These are phyloP conservation scores for Aspergillus neotritici DNA, from an alignment of 2,329 filamentous ascomycete genomes.

Conservation along the genomic window DNA sequence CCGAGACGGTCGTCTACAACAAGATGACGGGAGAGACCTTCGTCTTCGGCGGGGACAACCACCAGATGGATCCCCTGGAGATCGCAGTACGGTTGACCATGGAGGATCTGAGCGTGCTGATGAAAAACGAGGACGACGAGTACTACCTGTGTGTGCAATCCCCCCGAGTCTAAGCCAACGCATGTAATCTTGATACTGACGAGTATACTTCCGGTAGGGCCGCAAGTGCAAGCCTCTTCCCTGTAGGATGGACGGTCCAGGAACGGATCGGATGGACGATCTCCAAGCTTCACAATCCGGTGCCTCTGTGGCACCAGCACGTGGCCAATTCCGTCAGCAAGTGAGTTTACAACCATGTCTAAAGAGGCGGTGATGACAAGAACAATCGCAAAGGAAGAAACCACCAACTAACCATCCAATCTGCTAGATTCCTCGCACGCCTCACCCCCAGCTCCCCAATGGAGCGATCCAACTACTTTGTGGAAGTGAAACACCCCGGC, in stretches of 20 bases:
- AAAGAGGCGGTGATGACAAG: background rate
- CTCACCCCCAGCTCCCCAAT: conserved; percentile 41
- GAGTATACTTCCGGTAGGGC: conserved; percentile 26
- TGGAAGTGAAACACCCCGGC: conserved; percentile 42
- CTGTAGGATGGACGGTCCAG: conserved; percentile 48
- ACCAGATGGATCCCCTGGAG: conserved; percentile 43
- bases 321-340: conserved; percentile 40
- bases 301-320: conserved; percentile 48
- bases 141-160: conserved; percentile 42
- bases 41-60: conserved; percentile 29
- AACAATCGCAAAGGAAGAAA: background rate
- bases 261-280: conserved; percentile 47
- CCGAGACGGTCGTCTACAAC: conserved; percentile 36
- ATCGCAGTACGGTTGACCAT: conserved; percentile 45
- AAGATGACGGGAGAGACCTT: conserved; percentile 43
- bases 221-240: conserved; percentile 50
- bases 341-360: conserved; percentile 21
- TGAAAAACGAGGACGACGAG: conserved; percentile 42
- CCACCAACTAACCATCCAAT: conserved; percentile 3
- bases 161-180: background rate
- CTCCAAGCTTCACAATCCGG: conserved; percentile 42
- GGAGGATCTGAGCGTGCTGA: conserved; percentile 50
- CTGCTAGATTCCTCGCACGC: conserved; percentile 42
- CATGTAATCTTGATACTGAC: conserved; percentile 3
- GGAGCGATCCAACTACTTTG: conserved; percentile 47